phyloP scores from a whole-genome alignment of 2,329 filamentous ascomycete genomes.

The Leptographium lundbergii region DNA sequence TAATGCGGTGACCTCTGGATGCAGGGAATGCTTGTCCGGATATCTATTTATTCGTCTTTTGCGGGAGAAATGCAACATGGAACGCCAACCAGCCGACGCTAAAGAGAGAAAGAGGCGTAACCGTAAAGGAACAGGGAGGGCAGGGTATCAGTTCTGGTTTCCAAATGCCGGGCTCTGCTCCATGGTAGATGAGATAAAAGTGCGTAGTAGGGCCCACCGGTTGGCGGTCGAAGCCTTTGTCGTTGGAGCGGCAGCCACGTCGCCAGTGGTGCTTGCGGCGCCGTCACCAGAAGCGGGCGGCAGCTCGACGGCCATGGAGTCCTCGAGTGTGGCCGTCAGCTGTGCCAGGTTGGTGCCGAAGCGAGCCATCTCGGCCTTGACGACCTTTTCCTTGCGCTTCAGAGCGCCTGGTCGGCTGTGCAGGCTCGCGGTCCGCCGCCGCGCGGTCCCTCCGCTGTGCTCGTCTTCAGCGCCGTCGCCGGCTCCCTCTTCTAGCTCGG shows the following conservation, averaged over 20 bases:
- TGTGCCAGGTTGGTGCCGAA: conserved; percentile 76
- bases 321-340: conserved; percentile 33
- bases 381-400: conserved; percentile 71
- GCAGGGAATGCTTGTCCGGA: neutral
- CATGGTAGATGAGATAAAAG: conserved; percentile 77
- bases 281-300: neutral
- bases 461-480: conserved; percentile 20
- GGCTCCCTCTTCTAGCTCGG: conserved; percentile 38
- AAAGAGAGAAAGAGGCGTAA: neutral
- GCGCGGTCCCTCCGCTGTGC: conserved; percentile 2
- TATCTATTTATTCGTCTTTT: neutral
- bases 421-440: conserved; percentile 38
- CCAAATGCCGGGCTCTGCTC: conserved; percentile 74
- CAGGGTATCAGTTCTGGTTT: neutral
- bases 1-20: neutral
- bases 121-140: neutral
- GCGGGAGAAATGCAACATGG: neutral
- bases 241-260: conserved; percentile 2
- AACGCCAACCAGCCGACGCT: neutral
- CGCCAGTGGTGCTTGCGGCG: conserved; percentile 5
- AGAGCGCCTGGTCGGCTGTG: conserved; percentile 65
- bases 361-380: conserved; percentile 67
- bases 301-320: conserved; percentile 4
- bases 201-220: conserved; percentile 70
- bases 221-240: conserved; percentile 31